Conservation (phyloP, 2,329 filamentous ascomycete species). For the Penicillium glabrum region DNA sequence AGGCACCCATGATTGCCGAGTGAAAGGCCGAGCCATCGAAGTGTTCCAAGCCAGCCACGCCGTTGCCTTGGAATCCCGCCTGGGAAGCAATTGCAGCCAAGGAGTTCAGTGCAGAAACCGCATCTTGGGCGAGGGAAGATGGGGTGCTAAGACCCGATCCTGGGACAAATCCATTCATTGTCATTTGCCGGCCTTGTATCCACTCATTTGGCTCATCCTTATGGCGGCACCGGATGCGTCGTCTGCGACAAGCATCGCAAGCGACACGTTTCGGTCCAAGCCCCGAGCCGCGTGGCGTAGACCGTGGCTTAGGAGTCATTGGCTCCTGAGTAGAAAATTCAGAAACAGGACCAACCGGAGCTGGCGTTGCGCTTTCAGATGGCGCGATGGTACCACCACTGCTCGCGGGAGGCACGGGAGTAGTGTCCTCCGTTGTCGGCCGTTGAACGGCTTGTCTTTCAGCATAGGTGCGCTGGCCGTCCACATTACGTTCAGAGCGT, state of each 20-base stretch:
- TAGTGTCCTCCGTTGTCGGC: slow-evolving; percentile 28
- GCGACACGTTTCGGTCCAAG: slow-evolving; percentile 60
- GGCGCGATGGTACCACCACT: slow-evolving; percentile 18
- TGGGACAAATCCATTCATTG: slow-evolving; percentile 31
- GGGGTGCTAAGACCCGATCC: slow-evolving; percentile 29
- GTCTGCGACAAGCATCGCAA: slow-evolving; percentile 62
- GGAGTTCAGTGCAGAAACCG: slow-evolving; percentile 40
- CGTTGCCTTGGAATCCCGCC: slow-evolving; percentile 30
- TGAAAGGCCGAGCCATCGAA: slow-evolving; percentile 29
- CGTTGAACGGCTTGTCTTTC: slow-evolving; percentile 39
- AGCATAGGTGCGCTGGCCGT: slow-evolving; percentile 42
- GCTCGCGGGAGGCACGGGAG: slow-evolving; percentile 14
- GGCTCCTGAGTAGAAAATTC: slow-evolving; percentile 29
- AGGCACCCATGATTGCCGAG: slow-evolving; percentile 27
- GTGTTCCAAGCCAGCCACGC: slow-evolving; percentile 26
- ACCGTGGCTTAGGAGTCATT: slow-evolving; percentile 35
- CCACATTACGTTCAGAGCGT: slow-evolving; percentile 55
- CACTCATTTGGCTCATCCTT: slow-evolving; percentile 52
- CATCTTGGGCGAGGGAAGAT: slow-evolving; percentile 37
- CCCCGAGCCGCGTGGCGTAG: slow-evolving; percentile 57
- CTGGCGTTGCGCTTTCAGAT: slow-evolving; percentile 26
- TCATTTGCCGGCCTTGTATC: slow-evolving; percentile 26
- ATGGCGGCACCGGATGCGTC: slow-evolving; percentile 63
- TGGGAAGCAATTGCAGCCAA: slow-evolving; percentile 40
- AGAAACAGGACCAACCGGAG: slow-evolving; percentile 15